These are phyloP conservation scores for Basidiobolus meristosporus DNA, from an alignment of 371 early-diverging fungal genomes.

Conservation along the genomic window DNA sequence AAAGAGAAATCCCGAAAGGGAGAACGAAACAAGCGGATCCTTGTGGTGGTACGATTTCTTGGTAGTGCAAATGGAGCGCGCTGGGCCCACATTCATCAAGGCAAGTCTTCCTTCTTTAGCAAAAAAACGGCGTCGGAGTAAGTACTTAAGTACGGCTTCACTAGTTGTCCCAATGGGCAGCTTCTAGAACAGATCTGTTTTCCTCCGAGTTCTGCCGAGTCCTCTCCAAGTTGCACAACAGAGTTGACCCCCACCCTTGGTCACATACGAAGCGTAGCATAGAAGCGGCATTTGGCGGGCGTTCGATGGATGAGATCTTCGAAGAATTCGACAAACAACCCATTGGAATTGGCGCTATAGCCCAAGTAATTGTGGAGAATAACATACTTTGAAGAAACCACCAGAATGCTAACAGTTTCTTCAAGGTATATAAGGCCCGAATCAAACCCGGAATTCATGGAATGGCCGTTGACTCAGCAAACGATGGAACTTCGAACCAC, in stretches of 20 bases:
- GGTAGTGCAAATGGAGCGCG: conserved; percentile 55
- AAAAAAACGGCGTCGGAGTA: too few species aligned
- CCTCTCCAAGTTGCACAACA: conserved; percentile 64
- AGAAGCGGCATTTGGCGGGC: conserved; percentile 33
- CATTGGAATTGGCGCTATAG: conserved; percentile 89
- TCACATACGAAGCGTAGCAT: conserved; percentile 37
- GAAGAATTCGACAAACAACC: conserved; percentile 49
- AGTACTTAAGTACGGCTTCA: too few species aligned
- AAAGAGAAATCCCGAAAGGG: too few species aligned
- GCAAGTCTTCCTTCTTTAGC: conserved; percentile 7
- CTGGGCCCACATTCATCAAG: conserved; percentile 90
- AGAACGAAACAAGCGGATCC: too few species aligned
- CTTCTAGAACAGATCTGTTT: conserved; percentile 82
- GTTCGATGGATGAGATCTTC: conserved; percentile 50
- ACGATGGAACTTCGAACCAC: conserved; percentile 4
- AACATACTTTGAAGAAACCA: conserved; percentile 25
- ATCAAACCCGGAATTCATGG: conserved; percentile 1
- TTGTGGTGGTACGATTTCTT: conserved; percentile 73
- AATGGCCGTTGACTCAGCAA: not conserved
- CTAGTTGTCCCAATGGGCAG: conserved; percentile 90
- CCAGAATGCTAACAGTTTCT: conserved; percentile 2
- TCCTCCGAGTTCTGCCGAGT: conserved; percentile 51
- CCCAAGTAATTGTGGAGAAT: conserved; percentile 46
- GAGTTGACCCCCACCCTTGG: conserved; percentile 61
- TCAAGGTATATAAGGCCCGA: conserved; percentile 6